Base-by-base conservation (phyloP, 257 asterid genomes). In the Fraxinus quadrangulata region DNA sequence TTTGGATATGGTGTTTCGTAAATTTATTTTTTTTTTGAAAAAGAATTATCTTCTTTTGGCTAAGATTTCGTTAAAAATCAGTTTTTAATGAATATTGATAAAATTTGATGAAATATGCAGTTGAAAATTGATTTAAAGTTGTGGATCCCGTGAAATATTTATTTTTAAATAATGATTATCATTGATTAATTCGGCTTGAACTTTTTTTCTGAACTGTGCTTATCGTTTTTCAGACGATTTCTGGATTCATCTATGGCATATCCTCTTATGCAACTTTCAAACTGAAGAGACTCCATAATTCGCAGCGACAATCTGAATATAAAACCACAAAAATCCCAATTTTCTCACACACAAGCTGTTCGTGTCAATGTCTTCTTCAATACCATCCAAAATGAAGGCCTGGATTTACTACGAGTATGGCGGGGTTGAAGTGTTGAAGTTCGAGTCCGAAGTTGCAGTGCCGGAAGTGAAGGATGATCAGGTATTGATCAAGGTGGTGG, bases 351-450 rank as follows among this genome's bases (percentile, higher is more conserved):
- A 6, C 90, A 88, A 70, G 83, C 97, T 45, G 87, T 90, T 4
- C 74, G 90, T 56, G 68, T 85, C 89, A 17, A 70, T 61, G 68
- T 61, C 73, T 59, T 75, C 88, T 61, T 73, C 89, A 0, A 36
- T 91, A 19, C 98, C 95, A 3, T 84, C 95, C 6, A 78, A 89
- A 34, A 94, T 92, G 97, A 89, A 92, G 89, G 97, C 92, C 13
- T 94, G 97, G 98, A 79, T 83, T 63, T 94, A 94, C 75, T 79
- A 83, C 23, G 97, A 94, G 72, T 92, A 94, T 42, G 98, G 98
- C 0, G 88, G 94, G 1, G 85, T 85, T 79, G 94, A 92, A 47
- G 97, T 88, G 34, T 74, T 92, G 90, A 92, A 92, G 84, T 79
- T 91, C 40, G 94, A 86, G 16, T 54, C 86, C 19, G 83, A 73